Conservation (phyloP, 164 flowering plant genomes). For the Platanus orientalis region DNA sequence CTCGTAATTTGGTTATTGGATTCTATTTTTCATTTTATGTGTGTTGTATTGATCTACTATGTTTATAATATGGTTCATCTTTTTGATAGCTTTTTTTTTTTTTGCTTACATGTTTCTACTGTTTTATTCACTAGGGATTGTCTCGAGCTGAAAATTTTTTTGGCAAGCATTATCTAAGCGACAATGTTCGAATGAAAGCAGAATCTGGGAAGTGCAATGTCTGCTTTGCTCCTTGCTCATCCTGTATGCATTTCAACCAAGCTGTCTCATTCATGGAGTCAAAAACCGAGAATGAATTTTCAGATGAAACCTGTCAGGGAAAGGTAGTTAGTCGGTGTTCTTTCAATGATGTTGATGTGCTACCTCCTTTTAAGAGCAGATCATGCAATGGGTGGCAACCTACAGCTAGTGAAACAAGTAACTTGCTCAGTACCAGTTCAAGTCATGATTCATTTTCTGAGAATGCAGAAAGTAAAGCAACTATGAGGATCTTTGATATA, state of each 20-base stretch:
- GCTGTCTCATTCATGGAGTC: slow-evolving; percentile 38
- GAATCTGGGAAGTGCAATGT: slow-evolving; percentile 70
- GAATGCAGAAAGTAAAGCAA: slow-evolving; percentile 50
- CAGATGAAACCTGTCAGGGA: slow-evolving; percentile 43
- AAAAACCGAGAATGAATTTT: slow-evolving; percentile 43
- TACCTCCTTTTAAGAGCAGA: slow-evolving; percentile 23
- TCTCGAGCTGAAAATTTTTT: slow-evolving; percentile 25
- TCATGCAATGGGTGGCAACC: slow-evolving; percentile 27
- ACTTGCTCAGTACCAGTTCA: slow-evolving; percentile 41
- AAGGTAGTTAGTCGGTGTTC: slow-evolving; percentile 40
- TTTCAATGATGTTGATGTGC: slow-evolving; percentile 22
- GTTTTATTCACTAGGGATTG: slow-evolving; percentile 25
- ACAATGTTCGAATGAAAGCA: slow-evolving; percentile 22
- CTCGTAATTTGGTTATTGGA: slow-evolving; percentile 8
- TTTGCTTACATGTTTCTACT: slow-evolving; percentile 6
- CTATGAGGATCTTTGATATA: slow-evolving; percentile 22
- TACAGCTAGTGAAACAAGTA: slow-evolving; percentile 51
- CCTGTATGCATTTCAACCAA: slow-evolving; percentile 55
- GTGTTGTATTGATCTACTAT: neutral
- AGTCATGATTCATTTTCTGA: slow-evolving; percentile 50
- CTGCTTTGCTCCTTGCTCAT: slow-evolving; percentile 75
- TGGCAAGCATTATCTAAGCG: slow-evolving; percentile 25
- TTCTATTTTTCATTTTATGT: neutral
- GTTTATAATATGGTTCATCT: neutral
- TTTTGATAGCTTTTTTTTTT: neutral